phyloP scores from a whole-genome alignment of 306 rosid genomes.

The Quercus gilva region DNA sequence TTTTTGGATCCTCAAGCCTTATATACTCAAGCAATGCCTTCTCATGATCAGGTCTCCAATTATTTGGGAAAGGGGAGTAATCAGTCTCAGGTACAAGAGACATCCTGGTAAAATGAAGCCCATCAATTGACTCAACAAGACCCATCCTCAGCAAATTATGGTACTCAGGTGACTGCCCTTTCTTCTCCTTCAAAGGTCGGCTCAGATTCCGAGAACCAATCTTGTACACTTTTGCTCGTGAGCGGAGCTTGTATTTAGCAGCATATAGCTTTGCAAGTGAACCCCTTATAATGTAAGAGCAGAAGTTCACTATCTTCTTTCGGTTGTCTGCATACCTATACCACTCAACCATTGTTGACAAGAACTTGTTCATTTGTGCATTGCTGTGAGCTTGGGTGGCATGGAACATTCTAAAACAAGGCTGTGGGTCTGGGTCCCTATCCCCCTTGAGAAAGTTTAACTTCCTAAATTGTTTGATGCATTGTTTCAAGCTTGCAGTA shows the following conservation, averaged over 20 bases:
- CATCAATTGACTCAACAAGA: constrained; percentile 90
- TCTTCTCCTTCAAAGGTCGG: constrained; percentile 92
- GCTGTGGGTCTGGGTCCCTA: constrained; percentile 95
- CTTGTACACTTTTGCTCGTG: constrained; percentile 95
- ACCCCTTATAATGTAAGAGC: constrained; percentile 84
- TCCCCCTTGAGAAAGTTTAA: constrained; percentile 87
- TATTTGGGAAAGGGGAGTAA: constrained; percentile 76
- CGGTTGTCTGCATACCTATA: constrained; percentile 92
- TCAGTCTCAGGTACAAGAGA: constrained; percentile 90
- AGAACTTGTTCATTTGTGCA: constrained; percentile 95
- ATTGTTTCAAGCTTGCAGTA: constrained; percentile 89
- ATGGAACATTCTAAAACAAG: constrained; percentile 97
- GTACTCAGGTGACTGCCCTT: constrained; percentile 91
- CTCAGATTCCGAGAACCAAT: constrained; percentile 83
- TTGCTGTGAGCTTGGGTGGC: constrained; percentile 98
- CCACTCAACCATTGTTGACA: constrained; percentile 91
- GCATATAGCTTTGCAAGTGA: constrained; percentile 99
- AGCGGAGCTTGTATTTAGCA: constrained; percentile 92
- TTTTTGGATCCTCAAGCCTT: constrained; percentile 73
- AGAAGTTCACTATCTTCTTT: constrained; percentile 86
- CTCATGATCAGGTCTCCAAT: constrained; percentile 94
- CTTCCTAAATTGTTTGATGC: constrained; percentile 88
- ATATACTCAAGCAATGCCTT: constrained; percentile 79
- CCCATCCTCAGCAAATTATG: constrained; percentile 96
- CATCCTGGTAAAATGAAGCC: constrained; percentile 90